A percentile compares a stretch with the other conserved stretches of the same genome.
Conservation (phyloP, 345 rosid genomes). For the Nephelium lappaceum region DNA sequence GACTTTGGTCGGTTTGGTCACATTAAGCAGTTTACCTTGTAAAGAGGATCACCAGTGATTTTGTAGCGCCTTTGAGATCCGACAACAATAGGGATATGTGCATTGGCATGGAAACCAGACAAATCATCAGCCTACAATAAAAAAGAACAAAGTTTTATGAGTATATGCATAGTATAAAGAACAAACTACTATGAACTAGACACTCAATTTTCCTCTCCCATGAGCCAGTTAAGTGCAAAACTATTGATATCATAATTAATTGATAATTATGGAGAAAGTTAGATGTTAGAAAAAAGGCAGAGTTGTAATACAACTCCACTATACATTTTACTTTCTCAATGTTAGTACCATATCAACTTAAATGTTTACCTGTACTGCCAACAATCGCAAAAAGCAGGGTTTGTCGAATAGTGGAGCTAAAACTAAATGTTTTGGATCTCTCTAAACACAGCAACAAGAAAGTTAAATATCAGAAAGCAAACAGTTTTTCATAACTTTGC, state of each 20-base stretch:
- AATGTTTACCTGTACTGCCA: constrained; percentile 46
- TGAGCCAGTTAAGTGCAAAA: no score
- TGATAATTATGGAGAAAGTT: no score
- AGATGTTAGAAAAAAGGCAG: no score
- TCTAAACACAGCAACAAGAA: constrained; percentile 29
- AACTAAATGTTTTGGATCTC: constrained; percentile 49
- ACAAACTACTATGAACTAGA: no score
- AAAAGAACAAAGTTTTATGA: background rate
- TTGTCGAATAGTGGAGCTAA: constrained; percentile 64
- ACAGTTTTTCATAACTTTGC: background rate
- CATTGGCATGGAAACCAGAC: constrained; percentile 54
- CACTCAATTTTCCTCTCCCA: no score
- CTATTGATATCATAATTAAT: no score
- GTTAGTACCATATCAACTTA: background rate
- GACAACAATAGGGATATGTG: constrained; percentile 51
- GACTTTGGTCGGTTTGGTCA: background rate
- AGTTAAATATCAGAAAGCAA: constrained; percentile 5
- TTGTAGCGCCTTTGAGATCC: constrained; percentile 58
- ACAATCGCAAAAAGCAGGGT: constrained; percentile 57
- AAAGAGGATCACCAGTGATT: constrained; percentile 53
- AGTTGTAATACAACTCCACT: no score
- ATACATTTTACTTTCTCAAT: no score
- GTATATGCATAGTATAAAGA: background rate
- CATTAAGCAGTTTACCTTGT: constrained; percentile 33
- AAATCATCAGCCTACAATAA: constrained; percentile 47